Conservation (phyloP, 352 stramenopile genomes). For the Phytophthora citrophthora region DNA sequence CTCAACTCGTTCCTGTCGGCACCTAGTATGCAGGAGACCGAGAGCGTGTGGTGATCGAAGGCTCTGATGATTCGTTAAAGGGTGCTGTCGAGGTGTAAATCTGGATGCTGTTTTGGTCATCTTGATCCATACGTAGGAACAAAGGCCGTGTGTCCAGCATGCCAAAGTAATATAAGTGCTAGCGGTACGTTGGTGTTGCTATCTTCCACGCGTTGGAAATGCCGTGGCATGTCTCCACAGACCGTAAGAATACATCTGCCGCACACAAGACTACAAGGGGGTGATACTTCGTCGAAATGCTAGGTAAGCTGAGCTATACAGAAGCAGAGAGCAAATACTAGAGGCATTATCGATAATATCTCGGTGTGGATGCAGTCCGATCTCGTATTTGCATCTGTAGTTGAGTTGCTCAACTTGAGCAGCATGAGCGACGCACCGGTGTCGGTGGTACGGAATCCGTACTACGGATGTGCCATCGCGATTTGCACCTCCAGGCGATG, state of each 20-base stretch:
- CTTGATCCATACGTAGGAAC: background rate
- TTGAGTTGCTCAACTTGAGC: background rate
- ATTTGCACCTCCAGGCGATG: constrained; percentile 13
- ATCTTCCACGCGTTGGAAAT: background rate
- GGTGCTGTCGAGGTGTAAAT: too few relatives aligned
- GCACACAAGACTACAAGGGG: too few relatives aligned
- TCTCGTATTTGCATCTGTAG: background rate
- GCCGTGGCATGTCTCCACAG: background rate
- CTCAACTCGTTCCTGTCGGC: constrained; percentile 65
- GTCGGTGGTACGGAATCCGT: constrained; percentile 19
- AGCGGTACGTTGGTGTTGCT: background rate
- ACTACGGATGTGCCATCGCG: constrained; percentile 2
- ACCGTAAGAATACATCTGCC: too few relatives aligned
- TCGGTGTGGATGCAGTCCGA: background rate
- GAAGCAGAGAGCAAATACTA: background rate
- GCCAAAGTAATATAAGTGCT: constrained; percentile 5
- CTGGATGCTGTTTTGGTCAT: too few relatives aligned
- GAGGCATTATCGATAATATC: background rate
- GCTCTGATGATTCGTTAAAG: background rate
- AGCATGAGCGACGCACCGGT: constrained; percentile 13
- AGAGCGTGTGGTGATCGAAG: constrained; percentile 26
- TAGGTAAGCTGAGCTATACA: too few relatives aligned
- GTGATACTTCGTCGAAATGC: too few relatives aligned
- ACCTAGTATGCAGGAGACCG: constrained; percentile 22
- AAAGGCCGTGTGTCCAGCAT: background rate